Evolutionary conservation across 371 early-diverging fungal genomes (phyloP).

Genomic region (Apophysomyces variabilis): DNA sequence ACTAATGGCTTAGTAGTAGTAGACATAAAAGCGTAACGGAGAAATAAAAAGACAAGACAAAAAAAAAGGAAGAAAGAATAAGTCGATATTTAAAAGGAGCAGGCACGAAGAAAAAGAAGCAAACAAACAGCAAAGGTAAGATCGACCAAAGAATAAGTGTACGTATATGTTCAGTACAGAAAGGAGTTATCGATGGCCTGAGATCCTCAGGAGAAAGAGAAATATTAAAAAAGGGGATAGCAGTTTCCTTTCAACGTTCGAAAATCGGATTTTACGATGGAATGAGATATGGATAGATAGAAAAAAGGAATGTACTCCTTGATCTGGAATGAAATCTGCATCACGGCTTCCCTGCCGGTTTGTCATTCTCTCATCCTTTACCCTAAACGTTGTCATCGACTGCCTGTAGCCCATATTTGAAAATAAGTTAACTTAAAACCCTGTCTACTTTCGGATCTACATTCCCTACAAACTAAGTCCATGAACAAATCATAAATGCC

Average conservation of each 20-base stretch:
- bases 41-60: conserved; percentile 15
- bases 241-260: conserved; percentile 10
- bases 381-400: conserved; percentile 11
- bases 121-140: conserved; percentile 2
- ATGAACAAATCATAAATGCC: not conserved
- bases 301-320: conserved; percentile 34
- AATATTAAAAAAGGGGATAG: conserved; percentile 30
- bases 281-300: conserved; percentile 27
- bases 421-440: conserved; percentile 1
- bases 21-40: conserved; percentile 11
- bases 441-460: not conserved
- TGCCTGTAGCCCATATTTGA: conserved; percentile 1
- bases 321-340: conserved; percentile 26
- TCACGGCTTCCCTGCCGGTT: conserved; percentile 12
- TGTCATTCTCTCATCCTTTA: conserved; percentile 8
- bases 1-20: conserved; percentile 29
- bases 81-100: conserved; percentile 23
- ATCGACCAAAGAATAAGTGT: not conserved
- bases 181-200: conserved; percentile 19
- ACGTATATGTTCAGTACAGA: conserved; percentile 8
- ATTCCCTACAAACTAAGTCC: not conserved
- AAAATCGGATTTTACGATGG: conserved; percentile 35
- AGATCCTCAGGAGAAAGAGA: conserved; percentile 29
- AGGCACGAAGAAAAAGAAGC: conserved; percentile 2
- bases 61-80: conserved; percentile 12